phyloP scores from a whole-genome alignment of 306 rosid species.

The Clitoria ternatea region DNA sequence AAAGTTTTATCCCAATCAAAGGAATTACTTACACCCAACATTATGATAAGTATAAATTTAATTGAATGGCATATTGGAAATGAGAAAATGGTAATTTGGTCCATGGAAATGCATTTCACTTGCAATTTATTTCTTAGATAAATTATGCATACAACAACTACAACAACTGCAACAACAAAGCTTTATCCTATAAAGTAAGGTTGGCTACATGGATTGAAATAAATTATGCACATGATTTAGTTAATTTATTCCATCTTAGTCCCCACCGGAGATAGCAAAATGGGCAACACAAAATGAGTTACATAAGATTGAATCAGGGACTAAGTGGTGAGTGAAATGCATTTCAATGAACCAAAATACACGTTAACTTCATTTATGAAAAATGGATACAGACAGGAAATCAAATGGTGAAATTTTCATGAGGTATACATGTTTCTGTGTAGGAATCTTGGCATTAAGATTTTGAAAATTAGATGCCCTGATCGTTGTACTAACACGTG shows the following conservation, averaged over 20 bases:
- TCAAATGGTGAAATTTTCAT: neutral
- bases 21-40: neutral
- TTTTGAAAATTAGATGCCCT: slow-evolving; percentile 35
- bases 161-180: no score
- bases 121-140: neutral
- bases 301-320: neutral
- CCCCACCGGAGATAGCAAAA: neutral
- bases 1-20: slow-evolving; percentile 14
- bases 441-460: slow-evolving; percentile 21
- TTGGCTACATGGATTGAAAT: no score
- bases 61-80: neutral
- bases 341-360: neutral
- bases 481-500: slow-evolving; percentile 28
- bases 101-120: neutral
- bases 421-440: slow-evolving; percentile 38
- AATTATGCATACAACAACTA: no score
- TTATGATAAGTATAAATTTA: neutral
- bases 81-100: neutral
- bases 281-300: neutral
- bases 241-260: neutral
- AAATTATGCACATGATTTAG: neutral
- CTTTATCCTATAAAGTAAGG: no score
- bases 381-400: neutral
- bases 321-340: neutral
- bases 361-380: neutral